These are phyloP conservation scores for Penicillium tannophilum DNA, from an alignment of 495 filamentous ascomycete species.

Conservation along the genomic window DNA sequence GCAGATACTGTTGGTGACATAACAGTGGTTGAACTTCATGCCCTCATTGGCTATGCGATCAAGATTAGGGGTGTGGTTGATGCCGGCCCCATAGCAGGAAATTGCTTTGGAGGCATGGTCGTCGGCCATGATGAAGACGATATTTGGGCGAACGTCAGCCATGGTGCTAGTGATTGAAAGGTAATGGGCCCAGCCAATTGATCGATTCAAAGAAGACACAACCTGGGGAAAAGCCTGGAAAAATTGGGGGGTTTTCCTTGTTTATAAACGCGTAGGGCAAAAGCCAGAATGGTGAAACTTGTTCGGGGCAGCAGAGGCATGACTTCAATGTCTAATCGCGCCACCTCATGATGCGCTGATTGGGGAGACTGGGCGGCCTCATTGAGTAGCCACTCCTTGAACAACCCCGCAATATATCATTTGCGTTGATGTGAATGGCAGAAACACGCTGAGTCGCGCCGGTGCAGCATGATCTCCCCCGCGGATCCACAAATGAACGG, in stretches of 20 bases:
- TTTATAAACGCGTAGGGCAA: not conserved
- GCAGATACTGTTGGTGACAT: constrained; percentile 50
- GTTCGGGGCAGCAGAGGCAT: not conserved
- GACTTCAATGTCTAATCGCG: not conserved
- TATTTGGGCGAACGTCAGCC: constrained; percentile 33
- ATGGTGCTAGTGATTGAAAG: not conserved
- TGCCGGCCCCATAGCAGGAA: constrained; percentile 40
- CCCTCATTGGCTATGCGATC: constrained; percentile 44
- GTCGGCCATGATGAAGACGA: constrained; percentile 52
- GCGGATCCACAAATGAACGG: not conserved
- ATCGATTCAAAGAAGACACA: not conserved
- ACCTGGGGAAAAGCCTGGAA: not conserved
- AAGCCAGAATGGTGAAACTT: not conserved
- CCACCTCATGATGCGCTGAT: not conserved
- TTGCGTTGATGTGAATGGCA: not conserved
- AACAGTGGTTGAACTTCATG: constrained; percentile 52
- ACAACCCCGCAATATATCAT: not conserved
- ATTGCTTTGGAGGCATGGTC: constrained; percentile 50
- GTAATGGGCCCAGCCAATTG: not conserved
- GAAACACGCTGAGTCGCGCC: not conserved
- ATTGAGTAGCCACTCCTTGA: not conserved
- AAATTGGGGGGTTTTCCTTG: not conserved
- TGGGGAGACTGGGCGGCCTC: not conserved
- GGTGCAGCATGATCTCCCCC: not conserved
- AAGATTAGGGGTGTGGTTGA: constrained; percentile 47